These are phyloP conservation scores for Cicer bijugum DNA, from an alignment of 306 rosid species.

Conservation along the genomic window DNA sequence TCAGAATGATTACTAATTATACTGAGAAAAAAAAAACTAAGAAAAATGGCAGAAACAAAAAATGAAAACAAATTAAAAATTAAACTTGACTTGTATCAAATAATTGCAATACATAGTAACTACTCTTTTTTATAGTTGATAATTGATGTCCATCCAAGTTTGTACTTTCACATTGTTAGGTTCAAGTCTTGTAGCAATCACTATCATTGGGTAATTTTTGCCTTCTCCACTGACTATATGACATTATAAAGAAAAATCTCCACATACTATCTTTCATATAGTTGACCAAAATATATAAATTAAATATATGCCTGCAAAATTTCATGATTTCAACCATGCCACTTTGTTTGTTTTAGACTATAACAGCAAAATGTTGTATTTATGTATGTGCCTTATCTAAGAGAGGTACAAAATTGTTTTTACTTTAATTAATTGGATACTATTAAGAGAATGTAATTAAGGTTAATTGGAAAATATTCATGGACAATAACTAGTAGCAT, in stretches of 20 bases:
- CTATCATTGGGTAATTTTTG: slow-evolving; percentile 40
- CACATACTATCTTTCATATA: slow-evolving; percentile 24
- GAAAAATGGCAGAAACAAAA: background rate
- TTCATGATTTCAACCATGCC: slow-evolving; percentile 23
- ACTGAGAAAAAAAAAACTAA: background rate
- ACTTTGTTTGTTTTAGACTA: slow-evolving; percentile 5
- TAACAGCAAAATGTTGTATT: too few species aligned
- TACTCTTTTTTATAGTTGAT: slow-evolving; percentile 46
- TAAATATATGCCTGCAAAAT: slow-evolving; percentile 4
- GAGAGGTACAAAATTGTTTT: too few species aligned
- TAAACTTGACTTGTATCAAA: slow-evolving; percentile 39
- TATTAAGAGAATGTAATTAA: slow-evolving; percentile 2
- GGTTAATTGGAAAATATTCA: slow-evolving; percentile 32
- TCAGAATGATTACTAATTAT: background rate
- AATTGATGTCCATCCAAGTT: slow-evolving; percentile 51
- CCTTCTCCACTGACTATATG: slow-evolving; percentile 46
- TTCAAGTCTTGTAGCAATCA: slow-evolving; percentile 48
- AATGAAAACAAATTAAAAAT: background rate
- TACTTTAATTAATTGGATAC: background rate
- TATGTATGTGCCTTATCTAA: too few species aligned
- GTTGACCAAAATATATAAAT: slow-evolving; percentile 35
- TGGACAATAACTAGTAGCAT: slow-evolving; percentile 25
- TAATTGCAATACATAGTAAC: slow-evolving; percentile 44
- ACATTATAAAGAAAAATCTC: slow-evolving; percentile 42
- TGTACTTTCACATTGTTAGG: slow-evolving; percentile 42